phyloP scores from a whole-genome alignment of 2,329 filamentous ascomycete species.

The Pleoardoris graminearum region DNA sequence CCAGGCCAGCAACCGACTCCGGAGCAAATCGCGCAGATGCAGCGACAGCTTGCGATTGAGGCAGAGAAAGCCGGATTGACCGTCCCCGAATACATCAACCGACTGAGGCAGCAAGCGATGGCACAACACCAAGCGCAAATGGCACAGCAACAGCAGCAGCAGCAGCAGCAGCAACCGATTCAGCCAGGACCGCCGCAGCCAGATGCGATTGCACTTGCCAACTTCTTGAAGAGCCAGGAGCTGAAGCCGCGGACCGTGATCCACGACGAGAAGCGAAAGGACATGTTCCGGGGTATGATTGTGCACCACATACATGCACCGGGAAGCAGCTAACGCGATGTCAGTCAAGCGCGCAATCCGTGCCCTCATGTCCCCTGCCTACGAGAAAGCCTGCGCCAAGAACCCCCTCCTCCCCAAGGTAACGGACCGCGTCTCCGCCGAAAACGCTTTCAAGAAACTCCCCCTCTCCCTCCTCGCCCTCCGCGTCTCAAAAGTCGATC shows the following conservation, averaged over 20 bases:
- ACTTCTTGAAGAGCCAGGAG: constrained; percentile 81
- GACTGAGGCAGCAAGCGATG: constrained; percentile 57
- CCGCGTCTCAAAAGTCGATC: constrained; percentile 81
- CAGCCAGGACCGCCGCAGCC: constrained; percentile 82
- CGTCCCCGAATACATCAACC: constrained; percentile 77
- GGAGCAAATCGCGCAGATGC: constrained; percentile 84
- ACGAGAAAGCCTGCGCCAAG: constrained; percentile 86
- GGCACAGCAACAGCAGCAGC: constrained; percentile 42
- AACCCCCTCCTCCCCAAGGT: constrained; percentile 87
- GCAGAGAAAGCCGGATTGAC: constrained; percentile 83
- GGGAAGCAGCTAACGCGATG: not conserved
- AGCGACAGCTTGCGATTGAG: constrained; percentile 78
- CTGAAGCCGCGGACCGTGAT: constrained; percentile 91
- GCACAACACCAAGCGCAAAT: constrained; percentile 55
- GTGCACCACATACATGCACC: not conserved
- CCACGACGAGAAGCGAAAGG: constrained; percentile 92
- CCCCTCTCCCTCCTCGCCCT: constrained; percentile 93
- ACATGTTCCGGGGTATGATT: constrained; percentile 86
- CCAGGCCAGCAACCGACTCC: constrained; percentile 66
- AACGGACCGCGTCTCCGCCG: constrained; percentile 82
- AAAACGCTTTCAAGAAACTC: constrained; percentile 93
- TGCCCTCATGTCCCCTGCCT: constrained; percentile 84
- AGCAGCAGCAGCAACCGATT: constrained; percentile 64
- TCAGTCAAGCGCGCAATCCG: constrained; percentile 94
- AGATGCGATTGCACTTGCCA: constrained; percentile 83